These are phyloP conservation scores for Picochlorum sp. DNA, from an alignment of 139 green algal species.

Conservation along the genomic window DNA sequence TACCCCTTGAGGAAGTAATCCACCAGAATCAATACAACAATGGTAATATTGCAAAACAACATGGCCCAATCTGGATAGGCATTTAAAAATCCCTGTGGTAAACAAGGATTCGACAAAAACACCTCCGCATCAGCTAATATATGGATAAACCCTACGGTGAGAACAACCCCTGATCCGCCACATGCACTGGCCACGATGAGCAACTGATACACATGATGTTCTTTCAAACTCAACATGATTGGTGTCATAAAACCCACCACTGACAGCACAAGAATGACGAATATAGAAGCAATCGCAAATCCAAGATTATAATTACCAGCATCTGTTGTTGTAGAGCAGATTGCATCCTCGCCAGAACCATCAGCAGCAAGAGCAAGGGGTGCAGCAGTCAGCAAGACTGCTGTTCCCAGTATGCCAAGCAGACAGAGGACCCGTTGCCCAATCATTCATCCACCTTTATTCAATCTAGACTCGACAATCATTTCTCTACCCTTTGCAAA, in stretches of 20 bases:
- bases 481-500: no score
- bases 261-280: not conserved
- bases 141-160: conserved; percentile 36
- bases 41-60: conserved; percentile 19
- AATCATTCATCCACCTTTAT: no score
- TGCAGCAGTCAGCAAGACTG: no score
- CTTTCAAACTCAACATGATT: not conserved
- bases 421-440: no score
- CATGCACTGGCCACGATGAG: not conserved
- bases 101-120: conserved; percentile 24
- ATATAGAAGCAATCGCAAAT: not conserved
- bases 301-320: not conserved
- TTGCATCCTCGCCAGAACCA: not conserved
- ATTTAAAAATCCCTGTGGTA: conserved; percentile 18
- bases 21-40: conserved; percentile 22
- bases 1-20: conserved; percentile 9
- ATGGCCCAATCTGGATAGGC: conserved; percentile 29
- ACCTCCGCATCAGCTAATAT: conserved; percentile 28
- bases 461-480: no score
- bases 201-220: not conserved
- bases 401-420: no score
- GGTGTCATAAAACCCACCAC: not conserved
- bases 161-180: conserved; percentile 19
- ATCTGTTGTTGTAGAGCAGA: not conserved
- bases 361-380: not conserved